A percentile compares a stretch with the other conserved stretches of the same genome.
These are phyloP conservation scores for Anisogramma anomala DNA, from an alignment of 2,329 filamentous ascomycete genomes.

Conservation along the genomic window DNA sequence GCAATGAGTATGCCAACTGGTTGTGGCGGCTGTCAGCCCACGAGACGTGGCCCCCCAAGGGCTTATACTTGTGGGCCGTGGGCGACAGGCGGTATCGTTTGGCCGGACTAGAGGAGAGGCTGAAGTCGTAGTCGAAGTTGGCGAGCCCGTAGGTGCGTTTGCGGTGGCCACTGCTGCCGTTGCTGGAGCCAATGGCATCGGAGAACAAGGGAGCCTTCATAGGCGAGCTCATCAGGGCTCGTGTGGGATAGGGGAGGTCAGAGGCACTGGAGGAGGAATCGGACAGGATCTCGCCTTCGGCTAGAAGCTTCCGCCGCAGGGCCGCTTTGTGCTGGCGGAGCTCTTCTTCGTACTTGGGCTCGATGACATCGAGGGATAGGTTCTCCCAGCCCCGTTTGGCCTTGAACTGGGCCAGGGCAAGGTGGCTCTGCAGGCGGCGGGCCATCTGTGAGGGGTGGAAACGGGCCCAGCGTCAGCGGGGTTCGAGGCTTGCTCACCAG, in stretches of 20 bases:
- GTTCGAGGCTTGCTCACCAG: too few species aligned
- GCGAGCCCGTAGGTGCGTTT: constrained; percentile 53
- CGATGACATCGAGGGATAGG: constrained; percentile 72
- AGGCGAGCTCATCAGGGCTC: constrained; percentile 69
- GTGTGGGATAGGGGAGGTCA: constrained; percentile 58
- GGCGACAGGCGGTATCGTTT: constrained; percentile 63
- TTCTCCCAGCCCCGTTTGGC: constrained; percentile 93
- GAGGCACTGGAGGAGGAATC: constrained; percentile 80
- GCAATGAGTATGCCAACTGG: constrained; percentile 73
- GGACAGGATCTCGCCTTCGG: constrained; percentile 64
- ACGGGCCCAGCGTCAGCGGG: constrained; percentile 9
- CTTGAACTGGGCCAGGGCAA: constrained; percentile 94
- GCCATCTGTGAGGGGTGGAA: constrained; percentile 57
- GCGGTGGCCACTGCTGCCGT: constrained; percentile 52
- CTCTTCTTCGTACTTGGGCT: constrained; percentile 72
- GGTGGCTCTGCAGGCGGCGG: constrained; percentile 79
- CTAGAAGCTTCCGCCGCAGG: constrained; percentile 53
- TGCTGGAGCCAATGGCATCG: constrained; percentile 63
- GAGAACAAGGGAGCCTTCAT: constrained; percentile 76
- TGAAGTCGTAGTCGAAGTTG: constrained; percentile 40
- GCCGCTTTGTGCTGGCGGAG: constrained; percentile 27
- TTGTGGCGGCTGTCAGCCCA: constrained; percentile 60
- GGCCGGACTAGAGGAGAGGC: constrained; percentile 44
- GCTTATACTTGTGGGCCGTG: constrained; percentile 49
- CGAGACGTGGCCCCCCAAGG: constrained; percentile 42